phyloP scores from a whole-genome alignment of 169 alveolate species.

The Ichthyophthirius multifiliis region DNA sequence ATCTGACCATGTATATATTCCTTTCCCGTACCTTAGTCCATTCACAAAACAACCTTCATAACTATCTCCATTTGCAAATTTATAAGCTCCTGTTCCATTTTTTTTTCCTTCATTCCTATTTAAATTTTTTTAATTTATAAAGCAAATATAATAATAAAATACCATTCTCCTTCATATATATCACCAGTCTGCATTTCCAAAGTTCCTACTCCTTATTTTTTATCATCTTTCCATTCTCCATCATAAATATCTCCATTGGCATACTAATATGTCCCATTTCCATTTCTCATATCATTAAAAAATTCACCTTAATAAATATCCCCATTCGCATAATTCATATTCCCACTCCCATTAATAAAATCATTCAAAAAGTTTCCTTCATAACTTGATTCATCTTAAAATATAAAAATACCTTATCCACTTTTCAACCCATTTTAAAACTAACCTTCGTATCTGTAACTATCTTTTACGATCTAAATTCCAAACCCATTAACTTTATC shows the following conservation, averaged over 20 bases:
- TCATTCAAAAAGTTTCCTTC: conserved; percentile 59
- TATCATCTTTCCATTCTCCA: conserved; percentile 21
- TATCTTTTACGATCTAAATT: no score
- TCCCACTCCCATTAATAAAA: conserved; percentile 24
- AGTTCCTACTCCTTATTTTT: conserved; percentile 45
- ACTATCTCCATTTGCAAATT: conserved; percentile 3
- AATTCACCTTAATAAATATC: conserved; percentile 28
- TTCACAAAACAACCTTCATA: conserved; percentile 2
- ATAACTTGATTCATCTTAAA: conserved; percentile 43
- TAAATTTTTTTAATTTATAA: no score
- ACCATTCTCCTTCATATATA: conserved; percentile 53
- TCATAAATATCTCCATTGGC: conserved; percentile 25
- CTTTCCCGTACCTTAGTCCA: neutral
- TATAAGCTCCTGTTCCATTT: conserved; percentile 17
- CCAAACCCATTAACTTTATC: conserved; percentile 54
- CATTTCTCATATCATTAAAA: neutral
- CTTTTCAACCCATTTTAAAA: no score
- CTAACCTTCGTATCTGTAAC: no score
- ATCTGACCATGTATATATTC: neutral
- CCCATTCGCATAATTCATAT: conserved; percentile 1
- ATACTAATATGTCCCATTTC: conserved; percentile 13
- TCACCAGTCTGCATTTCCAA: conserved; percentile 41
- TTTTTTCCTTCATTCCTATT: neutral
- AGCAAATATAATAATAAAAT: no score
- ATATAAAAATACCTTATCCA: conserved; percentile 17